phyloP scores from a whole-genome alignment of 2,329 filamentous ascomycete species.

The Aspergillus latus region DNA sequence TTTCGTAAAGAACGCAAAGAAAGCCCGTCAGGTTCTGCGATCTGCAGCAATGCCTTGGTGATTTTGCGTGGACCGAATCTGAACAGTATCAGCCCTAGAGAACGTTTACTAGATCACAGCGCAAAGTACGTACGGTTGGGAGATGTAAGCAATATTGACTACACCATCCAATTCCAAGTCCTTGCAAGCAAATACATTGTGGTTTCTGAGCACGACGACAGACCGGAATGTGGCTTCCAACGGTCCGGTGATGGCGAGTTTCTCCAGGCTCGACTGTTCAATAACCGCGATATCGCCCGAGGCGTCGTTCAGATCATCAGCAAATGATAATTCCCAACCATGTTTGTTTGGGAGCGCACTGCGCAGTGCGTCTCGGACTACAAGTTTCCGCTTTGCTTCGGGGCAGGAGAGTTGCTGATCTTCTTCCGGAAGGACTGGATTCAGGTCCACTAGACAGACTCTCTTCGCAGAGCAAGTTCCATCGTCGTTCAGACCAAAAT shows the following conservation, averaged over 20 bases:
- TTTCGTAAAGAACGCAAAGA: background rate
- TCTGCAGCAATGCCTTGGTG: conserved; percentile 21
- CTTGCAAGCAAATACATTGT: conserved; percentile 8
- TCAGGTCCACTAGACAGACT: conserved; percentile 31
- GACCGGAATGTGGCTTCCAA: conserved; percentile 19
- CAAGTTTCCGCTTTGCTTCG: conserved; percentile 31
- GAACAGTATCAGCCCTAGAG: conserved; percentile 7
- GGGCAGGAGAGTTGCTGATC: conserved; percentile 20
- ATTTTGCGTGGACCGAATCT: conserved; percentile 33
- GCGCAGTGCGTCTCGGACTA: conserved; percentile 27
- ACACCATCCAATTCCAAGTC: conserved; percentile 14
- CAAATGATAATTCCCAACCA: conserved; percentile 28
- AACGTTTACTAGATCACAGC: too few relatives aligned
- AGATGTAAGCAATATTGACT: conserved; percentile 24
- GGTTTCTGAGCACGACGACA: conserved; percentile 25
- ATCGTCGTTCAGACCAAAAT: too few relatives aligned
- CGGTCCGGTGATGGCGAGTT: conserved; percentile 8
- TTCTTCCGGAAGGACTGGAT: conserved; percentile 21
- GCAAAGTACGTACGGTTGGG: conserved; percentile 28
- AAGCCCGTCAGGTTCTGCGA: conserved; percentile 5
- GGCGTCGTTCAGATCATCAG: conserved; percentile 23
- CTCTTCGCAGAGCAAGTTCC: background rate
- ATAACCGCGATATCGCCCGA: conserved; percentile 30
- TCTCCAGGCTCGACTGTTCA: conserved; percentile 27
- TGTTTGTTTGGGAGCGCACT: conserved; percentile 25